Percentiles rank a stretch among this genome's conserved stretches.
phyloP scores from a whole-genome alignment of 805 yeast species.

The Ogataea paradorogensis region DNA sequence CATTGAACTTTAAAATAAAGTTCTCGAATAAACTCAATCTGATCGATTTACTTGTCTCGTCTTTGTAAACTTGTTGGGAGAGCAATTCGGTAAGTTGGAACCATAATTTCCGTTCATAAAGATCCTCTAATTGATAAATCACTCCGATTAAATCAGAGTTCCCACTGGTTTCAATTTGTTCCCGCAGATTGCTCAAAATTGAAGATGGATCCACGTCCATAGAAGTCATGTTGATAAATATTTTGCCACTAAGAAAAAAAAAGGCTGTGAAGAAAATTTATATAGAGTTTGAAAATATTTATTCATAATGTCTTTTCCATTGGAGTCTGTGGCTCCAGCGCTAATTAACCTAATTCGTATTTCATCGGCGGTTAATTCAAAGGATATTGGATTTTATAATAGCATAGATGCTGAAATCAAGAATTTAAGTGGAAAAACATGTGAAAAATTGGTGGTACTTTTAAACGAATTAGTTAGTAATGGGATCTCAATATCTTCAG shows the following conservation, averaged over 20 bases:
- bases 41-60: constrained; percentile 49
- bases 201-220: constrained; percentile 40
- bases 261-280: constrained; percentile 1
- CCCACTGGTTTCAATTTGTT: constrained; percentile 51
- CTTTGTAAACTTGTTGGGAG: constrained; percentile 53
- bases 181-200: constrained; percentile 58
- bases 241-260: constrained; percentile 8
- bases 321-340: constrained; percentile 39
- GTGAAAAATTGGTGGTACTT: constrained; percentile 41
- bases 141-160: constrained; percentile 51
- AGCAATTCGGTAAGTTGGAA: constrained; percentile 81
- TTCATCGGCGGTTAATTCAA: constrained; percentile 67
- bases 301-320: constrained; percentile 8
- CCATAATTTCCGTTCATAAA: constrained; percentile 89
- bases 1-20: constrained; percentile 64
- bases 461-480: constrained; percentile 43
- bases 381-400: constrained; percentile 75
- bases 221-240: constrained; percentile 13
- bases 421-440: constrained; percentile 37
- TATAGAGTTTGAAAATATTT: not conserved
- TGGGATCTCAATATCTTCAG: constrained; percentile 17
- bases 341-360: constrained; percentile 60
- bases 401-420: constrained; percentile 55
- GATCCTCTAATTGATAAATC: constrained; percentile 74
- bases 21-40: constrained; percentile 66